phyloP scores from a whole-genome alignment of 768 basidiomycete species.

The Fomitopsis serialis region DNA sequence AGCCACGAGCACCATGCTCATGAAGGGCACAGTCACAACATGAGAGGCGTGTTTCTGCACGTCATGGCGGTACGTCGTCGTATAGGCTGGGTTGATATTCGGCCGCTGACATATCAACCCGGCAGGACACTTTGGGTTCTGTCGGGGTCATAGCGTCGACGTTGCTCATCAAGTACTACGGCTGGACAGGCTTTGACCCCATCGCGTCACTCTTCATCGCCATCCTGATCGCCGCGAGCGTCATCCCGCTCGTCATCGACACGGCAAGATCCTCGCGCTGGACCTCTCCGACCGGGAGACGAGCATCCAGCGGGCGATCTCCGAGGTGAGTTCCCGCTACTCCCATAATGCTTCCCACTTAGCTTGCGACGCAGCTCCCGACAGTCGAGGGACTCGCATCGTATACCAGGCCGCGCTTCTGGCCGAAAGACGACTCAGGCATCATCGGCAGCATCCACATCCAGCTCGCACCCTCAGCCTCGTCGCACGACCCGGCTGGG shows the following conservation, averaged over 20 bases:
- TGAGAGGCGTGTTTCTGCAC: slow-evolving; percentile 97
- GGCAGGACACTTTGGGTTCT: slow-evolving; percentile 88
- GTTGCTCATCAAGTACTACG: slow-evolving; percentile 89
- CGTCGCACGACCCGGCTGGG: slow-evolving; percentile 49
- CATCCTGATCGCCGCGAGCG: slow-evolving; percentile 89
- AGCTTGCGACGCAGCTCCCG: slow-evolving; percentile 45
- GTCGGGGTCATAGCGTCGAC: slow-evolving; percentile 98
- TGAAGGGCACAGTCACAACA: slow-evolving; percentile 94
- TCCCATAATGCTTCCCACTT: no score
- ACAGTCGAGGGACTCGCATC: slow-evolving; percentile 76
- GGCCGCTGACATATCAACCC: slow-evolving; percentile 1
- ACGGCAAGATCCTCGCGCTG: slow-evolving; percentile 79
- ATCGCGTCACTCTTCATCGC: slow-evolving; percentile 98
- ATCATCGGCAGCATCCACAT: slow-evolving; percentile 91
- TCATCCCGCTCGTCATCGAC: slow-evolving; percentile 92
- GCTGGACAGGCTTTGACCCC: slow-evolving; percentile 99
- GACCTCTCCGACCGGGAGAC: slow-evolving; percentile 68
- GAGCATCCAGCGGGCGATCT: slow-evolving; percentile 51
- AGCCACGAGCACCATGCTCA: slow-evolving; percentile 38
- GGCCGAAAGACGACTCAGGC: slow-evolving; percentile 88
- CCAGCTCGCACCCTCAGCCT: slow-evolving; percentile 64
- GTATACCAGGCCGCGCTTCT: slow-evolving; percentile 81
- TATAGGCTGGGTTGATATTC: no score
- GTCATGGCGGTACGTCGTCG: slow-evolving; percentile 77
- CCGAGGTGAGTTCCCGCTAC: slow-evolving; percentile 44